phyloP scores from a whole-genome alignment of 1,284 basidiomycete genomes.

The Wallemia hederae region DNA sequence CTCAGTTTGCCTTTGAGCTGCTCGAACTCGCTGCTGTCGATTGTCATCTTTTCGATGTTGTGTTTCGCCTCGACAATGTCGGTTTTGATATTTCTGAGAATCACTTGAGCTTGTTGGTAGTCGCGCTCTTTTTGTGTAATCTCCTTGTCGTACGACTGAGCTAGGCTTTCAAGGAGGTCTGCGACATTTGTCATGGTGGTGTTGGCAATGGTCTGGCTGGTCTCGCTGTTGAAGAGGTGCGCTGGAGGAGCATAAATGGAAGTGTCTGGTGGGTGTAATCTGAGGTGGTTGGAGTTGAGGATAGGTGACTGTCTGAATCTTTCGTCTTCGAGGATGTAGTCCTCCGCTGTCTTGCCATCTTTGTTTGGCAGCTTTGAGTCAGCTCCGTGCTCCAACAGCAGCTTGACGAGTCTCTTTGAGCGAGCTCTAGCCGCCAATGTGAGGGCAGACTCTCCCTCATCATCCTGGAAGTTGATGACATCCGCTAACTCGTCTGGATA shows the following conservation, averaged over 20 bases:
- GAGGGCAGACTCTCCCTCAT: conserved; percentile 90
- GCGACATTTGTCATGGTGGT: conserved; percentile 59
- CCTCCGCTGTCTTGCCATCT: conserved; percentile 90
- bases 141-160: conserved; percentile 78
- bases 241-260: conserved; percentile 16
- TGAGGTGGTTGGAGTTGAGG: conserved; percentile 24
- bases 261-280: conserved; percentile 3
- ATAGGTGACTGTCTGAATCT: conserved; percentile 73
- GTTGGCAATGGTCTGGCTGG: conserved; percentile 63
- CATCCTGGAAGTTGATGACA: conserved; percentile 97
- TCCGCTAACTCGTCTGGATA: conserved; percentile 91
- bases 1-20: conserved; percentile 30
- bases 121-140: conserved; percentile 74
- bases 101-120: conserved; percentile 59
- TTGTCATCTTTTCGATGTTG: conserved; percentile 36
- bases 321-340: conserved; percentile 96
- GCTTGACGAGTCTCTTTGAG: conserved; percentile 84
- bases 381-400: conserved; percentile 84
- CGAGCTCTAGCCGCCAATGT: conserved; percentile 89
- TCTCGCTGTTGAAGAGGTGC: conserved; percentile 55
- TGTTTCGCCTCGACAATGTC: conserved; percentile 73
- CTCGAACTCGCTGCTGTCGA: conserved; percentile 37
- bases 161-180: conserved; percentile 60
- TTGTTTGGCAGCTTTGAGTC: conserved; percentile 85
- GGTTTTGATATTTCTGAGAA: conserved; percentile 60